Base-by-base conservation (phyloP, 139 green algal species). In the Deuterostichococcus epilithicus region DNA sequence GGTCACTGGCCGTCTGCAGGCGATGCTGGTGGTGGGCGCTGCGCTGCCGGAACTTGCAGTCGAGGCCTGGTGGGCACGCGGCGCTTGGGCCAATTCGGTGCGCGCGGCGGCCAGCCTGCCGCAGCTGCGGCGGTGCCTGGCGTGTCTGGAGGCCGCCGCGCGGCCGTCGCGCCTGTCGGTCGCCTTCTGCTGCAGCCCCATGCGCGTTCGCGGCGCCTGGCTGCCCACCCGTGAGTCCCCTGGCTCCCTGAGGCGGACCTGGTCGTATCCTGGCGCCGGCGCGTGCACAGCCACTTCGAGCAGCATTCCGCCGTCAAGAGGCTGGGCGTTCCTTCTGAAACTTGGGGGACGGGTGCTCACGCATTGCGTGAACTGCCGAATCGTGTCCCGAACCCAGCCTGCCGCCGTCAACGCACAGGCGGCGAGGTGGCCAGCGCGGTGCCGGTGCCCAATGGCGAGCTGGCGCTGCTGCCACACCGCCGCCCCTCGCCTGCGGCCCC, bases 181-280 rank as follows among this genome's bases (percentile, higher is more conserved):
- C 8, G 72, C 70, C 47, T 88, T 86, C 72, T 75, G 78, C 32
- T 68, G 76, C 4, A 39, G 76, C 3, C 88, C 88, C 20, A 47
- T 80, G 58, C 77, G 90, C 45, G 85, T 92, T 34, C 85, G 74
- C 25, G 85, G 87, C n/a, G 88, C 87, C 37, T 92, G 86, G 86
- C 76, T 90, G 66, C 81, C 73, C 52, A 81, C 78, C 30, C 83
- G 83, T 85, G 47, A 45, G 25, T 34, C 18, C 20, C 2, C 10
- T 36, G 10, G 0, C 70, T n/a, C 13, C 28, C 5, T 22, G 33
- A 38, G 36, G 26, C 5, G 15, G 22, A 34, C 32, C 0, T 47
- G 20, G 34, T 74, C 8, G 32, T 35, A 34, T 47, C 32, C 32
- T 36, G 30, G 25, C 23, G 3, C 8, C 30, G 45, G 37, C 37